Base-by-base conservation (phyloP, 768 basidiomycete species). In the Naematelia aurantialba region DNA sequence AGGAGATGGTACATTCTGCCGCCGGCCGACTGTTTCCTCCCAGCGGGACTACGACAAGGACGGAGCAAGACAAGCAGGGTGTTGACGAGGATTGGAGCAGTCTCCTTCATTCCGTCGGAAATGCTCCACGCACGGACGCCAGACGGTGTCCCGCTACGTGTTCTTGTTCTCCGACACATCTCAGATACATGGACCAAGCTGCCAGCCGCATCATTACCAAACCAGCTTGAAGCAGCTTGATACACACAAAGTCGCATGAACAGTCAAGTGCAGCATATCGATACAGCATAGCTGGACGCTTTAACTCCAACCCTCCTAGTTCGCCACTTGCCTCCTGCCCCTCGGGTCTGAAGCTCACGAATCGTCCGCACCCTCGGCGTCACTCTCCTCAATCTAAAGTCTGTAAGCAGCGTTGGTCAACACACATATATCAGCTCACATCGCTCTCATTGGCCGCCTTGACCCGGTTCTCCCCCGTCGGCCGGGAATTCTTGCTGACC, bases 1-100 rank as follows among this genome's bases (percentile, higher is more conserved):
- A 97, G 82, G 31, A 98, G 83, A 77, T 96, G 91, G 78, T 94
- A 97, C 93, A 96, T 94, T 52, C 22, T 55, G 49, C 55, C 54
- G n/a, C n/a, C n/a, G n/a, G 27, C n/a, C n/a, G n/a, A 17, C 34
- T 39, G 34, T 39, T n/a, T n/a, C n/a, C n/a, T n/a, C n/a, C n/a
- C n/a, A n/a, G n/a, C n/a, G n/a, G n/a, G n/a, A n/a, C n/a, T n/a
- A n/a, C n/a, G n/a, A n/a, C n/a, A n/a, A n/a, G n/a, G n/a, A n/a
- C n/a, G n/a, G n/a, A n/a, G n/a, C n/a, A n/a, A n/a, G 34, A 39
- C 34, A 39, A 39, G 17, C 8, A 39, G 34, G 17, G 34, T 39
- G 34, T 39, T 39, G 34, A 8, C 17, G 34, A 39, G 34, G 34
- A 17, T n/a, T n/a, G n/a, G n/a, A n/a, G n/a, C n/a, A n/a, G n/a